phyloP scores from a whole-genome alignment of 345 rosid genomes.

The Cochlearia excelsa region DNA sequence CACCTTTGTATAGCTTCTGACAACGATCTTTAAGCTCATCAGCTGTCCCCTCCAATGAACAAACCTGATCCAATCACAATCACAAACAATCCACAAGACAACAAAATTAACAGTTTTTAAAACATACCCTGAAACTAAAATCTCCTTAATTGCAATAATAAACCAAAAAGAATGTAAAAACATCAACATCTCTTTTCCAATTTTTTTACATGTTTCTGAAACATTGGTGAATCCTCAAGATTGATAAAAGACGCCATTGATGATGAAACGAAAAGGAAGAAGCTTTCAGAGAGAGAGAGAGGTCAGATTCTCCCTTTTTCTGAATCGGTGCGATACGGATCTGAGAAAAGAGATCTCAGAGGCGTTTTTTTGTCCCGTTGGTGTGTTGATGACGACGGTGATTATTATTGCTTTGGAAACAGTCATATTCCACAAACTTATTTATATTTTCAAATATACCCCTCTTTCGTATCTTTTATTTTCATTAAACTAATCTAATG shows the following conservation, averaged over 20 bases:
- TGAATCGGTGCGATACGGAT: conserved; percentile 28
- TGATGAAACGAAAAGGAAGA: conserved; percentile 9
- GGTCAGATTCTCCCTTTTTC: neutral
- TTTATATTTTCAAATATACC: neutral
- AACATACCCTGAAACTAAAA: neutral
- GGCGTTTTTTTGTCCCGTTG: conserved; percentile 25
- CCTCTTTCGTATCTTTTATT: neutral
- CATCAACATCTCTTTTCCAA: neutral
- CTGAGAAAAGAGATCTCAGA: conserved; percentile 31
- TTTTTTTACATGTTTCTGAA: conserved; percentile 56
- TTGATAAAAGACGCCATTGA: conserved; percentile 58
- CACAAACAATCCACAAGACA: conserved; percentile 15
- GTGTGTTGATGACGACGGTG: conserved; percentile 2
- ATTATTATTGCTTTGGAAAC: conserved; percentile 17
- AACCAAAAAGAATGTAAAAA: neutral
- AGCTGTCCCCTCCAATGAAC: conserved; percentile 57
- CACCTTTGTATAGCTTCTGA: conserved; percentile 66
- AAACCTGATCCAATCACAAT: conserved; percentile 43
- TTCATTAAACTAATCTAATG: too few species aligned
- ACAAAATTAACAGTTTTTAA: neutral
- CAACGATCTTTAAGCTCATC: conserved; percentile 77
- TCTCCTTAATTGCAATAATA: neutral
- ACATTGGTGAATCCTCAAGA: conserved; percentile 81
- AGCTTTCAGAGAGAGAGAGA: conserved; percentile 16
- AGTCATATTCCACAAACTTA: neutral